Base-by-base conservation (phyloP, 371 early-diverging fungal genomes). In the Mucor indicus region DNA sequence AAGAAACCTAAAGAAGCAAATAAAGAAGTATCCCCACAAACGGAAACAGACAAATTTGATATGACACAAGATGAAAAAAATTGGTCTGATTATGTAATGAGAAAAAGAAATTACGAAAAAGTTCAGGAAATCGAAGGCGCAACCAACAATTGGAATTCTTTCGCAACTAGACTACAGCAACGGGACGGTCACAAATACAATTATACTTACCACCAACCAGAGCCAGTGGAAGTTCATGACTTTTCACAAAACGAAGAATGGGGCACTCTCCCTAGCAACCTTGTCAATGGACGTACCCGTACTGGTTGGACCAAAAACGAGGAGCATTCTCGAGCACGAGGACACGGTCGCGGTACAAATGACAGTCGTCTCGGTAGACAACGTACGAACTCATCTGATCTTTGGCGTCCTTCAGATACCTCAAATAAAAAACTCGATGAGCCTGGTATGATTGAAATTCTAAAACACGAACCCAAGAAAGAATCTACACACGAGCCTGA, bases 41-140 rank as follows among this genome's bases (percentile, higher is more conserved):
- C 38, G 16, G 46, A 44, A 32, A 9, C 11, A 30, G n/a, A 42
- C 5, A 30, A 25, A 11, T 29, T 16, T 3, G 29, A 21, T 4
- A 7, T 51, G 36, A 46, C 51, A 30, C 38, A 48, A 21, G 62
- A 62, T 48, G 59, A 63, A 21, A 19, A 50, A 27, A 53, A 35
- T 11, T 63, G 63, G 63, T 51, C 50, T 15, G 22, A 54, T 1
- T 58, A 43, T 32, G 59, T 63, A 2, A 36, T 31, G 10, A 30
- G 22, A 8, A 2, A 43, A 4, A 58, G 31, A 24, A 24, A 31
- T 8, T 29, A 49, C 12, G 30, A 27, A 7, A 17, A 17, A 17
- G 31, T 9, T 22, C 3, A 35, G 1, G 15, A 17, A 1, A 19
- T 31, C 0, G 15, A 13, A 1, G 12, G 33, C 0, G 43, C 48